Evolutionary conservation across 2,329 filamentous ascomycete genomes (phyloP), one percentile per base, ranked within the genome.

Genomic region (Cadophora sp.): DNA sequence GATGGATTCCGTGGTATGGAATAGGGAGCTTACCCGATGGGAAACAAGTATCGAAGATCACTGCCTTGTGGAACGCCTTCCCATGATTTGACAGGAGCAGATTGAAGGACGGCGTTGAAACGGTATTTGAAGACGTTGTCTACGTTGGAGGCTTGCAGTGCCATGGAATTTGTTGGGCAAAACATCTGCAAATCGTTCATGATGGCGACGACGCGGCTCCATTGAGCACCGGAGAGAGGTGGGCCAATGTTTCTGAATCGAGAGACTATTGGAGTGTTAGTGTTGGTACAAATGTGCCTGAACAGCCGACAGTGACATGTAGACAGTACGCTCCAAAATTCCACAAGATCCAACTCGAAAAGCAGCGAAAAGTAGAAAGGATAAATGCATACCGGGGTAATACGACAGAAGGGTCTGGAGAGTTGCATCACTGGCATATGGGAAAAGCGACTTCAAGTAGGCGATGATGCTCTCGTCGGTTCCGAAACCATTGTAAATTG

Each of bases 111-210:
- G 48, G 68, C 46, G 27, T 72, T 65, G 66, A 64, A 72, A 5
- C 66, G 64, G 56, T 70, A 69, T 58, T 68, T 69, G 62, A 63
- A 71, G 22, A 64, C 56, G 43, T 51, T 19, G 27, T 59, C 60
- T 6, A 65, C 59, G 9, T 8, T 24, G 7, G 70, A 63, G 40
- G 65, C 50, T 55, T 68, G 64, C n/a, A 66, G 31, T 16, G 66
- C 66, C 37, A 66, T 61, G 11, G 55, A 19, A 14, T 62, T 37
- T 11, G 60, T 46, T n/a, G 68, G 67, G 29, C 69, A 72, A 34
- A 71, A 68, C 16, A 64, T 59, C 31, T 64, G 56, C n/a, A 71
- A 16, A 40, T 71, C 69, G 56, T 72, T 70, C 24, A 68, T 26
- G 43, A 72, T 64, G 9, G 62, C 71, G 16, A 69, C 69, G 48